These are phyloP conservation scores for Podila verticillata DNA, from an alignment of 192 early-diverging fungal species.

Conservation along the genomic window DNA sequence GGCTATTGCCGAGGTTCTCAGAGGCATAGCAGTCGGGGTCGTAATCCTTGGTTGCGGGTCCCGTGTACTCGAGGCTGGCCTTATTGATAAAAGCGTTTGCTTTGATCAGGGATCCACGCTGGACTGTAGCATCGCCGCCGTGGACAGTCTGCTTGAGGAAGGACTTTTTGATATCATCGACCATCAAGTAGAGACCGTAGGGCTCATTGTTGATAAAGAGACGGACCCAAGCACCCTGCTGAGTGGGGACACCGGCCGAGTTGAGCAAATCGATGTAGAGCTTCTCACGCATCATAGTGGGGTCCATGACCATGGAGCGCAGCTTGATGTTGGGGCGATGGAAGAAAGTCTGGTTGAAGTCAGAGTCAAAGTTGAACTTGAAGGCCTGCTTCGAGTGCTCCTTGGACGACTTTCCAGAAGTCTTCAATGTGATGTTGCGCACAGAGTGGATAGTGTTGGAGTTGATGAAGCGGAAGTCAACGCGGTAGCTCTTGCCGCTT, in stretches of 20 bases:
- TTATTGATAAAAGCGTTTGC: slow-evolving; percentile 5
- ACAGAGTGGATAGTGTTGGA: slow-evolving; percentile 26
- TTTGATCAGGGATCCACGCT: slow-evolving; percentile 10
- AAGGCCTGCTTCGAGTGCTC: slow-evolving; percentile 49
- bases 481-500: slow-evolving; percentile 6
- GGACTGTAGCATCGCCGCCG: slow-evolving; percentile 3
- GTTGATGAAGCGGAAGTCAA: slow-evolving; percentile 37
- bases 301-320: slow-evolving; percentile 39
- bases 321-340: slow-evolving; percentile 41
- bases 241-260: slow-evolving; percentile 25
- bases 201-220: slow-evolving; percentile 48
- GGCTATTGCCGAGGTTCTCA: slow-evolving; percentile 9
- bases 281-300: slow-evolving; percentile 48
- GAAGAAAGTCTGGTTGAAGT: slow-evolving; percentile 25
- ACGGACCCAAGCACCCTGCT: slow-evolving; percentile 35
- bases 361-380: slow-evolving; percentile 43
- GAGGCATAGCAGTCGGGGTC: slow-evolving; percentile 7
- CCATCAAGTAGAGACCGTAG: slow-evolving; percentile 46
- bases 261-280: slow-evolving; percentile 48
- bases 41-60: slow-evolving; percentile 7
- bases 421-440: slow-evolving; percentile 28
- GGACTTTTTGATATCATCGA: slow-evolving; percentile 48
- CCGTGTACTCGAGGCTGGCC: slow-evolving; percentile 6
- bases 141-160: slow-evolving; percentile 46
- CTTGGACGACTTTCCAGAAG: slow-evolving; percentile 51